These are phyloP conservation scores for Blastobotrys arbuscula DNA, from an alignment of 1,139 yeast genomes.

Conservation along the genomic window DNA sequence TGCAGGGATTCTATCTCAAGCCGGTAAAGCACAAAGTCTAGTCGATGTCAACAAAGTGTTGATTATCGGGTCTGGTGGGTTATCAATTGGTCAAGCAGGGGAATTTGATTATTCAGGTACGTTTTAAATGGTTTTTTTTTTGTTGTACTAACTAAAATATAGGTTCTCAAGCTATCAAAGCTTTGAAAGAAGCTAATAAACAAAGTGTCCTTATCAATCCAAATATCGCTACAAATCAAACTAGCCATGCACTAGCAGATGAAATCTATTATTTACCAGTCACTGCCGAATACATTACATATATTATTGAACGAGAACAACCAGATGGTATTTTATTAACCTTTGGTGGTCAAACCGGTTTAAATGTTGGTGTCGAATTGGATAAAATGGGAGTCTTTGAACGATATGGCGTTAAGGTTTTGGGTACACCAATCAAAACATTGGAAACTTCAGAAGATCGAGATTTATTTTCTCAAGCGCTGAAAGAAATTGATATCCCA, in stretches of 20 bases:
- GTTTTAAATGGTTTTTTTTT: too few relatives aligned
- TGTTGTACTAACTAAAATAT: neutral
- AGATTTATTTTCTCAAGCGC: slow-evolving; percentile 89
- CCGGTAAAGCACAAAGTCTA: slow-evolving; percentile 46
- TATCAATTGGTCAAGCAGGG: slow-evolving; percentile 98
- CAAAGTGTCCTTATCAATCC: slow-evolving; percentile 94
- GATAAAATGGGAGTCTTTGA: slow-evolving; percentile 92
- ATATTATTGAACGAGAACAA: slow-evolving; percentile 89
- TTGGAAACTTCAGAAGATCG: slow-evolving; percentile 96
- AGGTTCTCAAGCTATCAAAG: slow-evolving; percentile 36
- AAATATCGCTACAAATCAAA: slow-evolving; percentile 96
- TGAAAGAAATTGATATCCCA: slow-evolving; percentile 89
- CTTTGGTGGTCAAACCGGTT: slow-evolving; percentile 97
- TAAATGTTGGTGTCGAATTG: slow-evolving; percentile 91
- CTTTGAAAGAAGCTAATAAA: slow-evolving; percentile 95
- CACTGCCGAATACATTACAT: slow-evolving; percentile 90
- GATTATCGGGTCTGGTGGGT: slow-evolving; percentile 95
- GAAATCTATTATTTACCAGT: slow-evolving; percentile 97
- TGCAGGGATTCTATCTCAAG: slow-evolving; percentile 47
- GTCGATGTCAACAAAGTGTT: slow-evolving; percentile 87
- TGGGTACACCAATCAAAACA: slow-evolving; percentile 95
- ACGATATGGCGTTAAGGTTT: slow-evolving; percentile 84
- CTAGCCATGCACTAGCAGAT: slow-evolving; percentile 96
- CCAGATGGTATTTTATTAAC: slow-evolving; percentile 95
- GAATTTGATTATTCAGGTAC: slow-evolving; percentile 93